Evolutionary conservation across 768 basidiomycete genomes (phyloP).

Genomic region (Boletus tylopilopsis): DNA sequence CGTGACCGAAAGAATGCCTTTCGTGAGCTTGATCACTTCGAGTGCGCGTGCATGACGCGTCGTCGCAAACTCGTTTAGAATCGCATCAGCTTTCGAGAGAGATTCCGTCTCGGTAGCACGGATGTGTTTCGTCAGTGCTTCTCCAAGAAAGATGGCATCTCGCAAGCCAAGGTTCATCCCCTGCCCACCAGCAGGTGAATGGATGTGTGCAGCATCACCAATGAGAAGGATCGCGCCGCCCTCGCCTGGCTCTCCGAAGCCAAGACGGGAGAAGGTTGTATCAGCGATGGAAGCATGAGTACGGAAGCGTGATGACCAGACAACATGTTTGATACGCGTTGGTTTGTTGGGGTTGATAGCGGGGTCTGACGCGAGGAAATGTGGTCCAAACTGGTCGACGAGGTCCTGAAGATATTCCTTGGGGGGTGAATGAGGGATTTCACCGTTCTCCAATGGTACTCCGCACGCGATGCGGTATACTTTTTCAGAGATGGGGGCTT

Average conservation of each 20-base stretch:
- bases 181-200: conserved; percentile 53
- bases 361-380: conserved; percentile 32
- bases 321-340: conserved; percentile 32
- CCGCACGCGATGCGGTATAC: conserved; percentile 41
- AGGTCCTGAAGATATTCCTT: conserved; percentile 42
- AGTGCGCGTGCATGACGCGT: conserved; percentile 39
- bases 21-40: conserved; percentile 39
- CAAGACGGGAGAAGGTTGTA: conserved; percentile 32
- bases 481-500: conserved; percentile 2
- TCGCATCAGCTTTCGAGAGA: conserved; percentile 22
- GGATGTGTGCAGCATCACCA: conserved; percentile 52
- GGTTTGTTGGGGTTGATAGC: conserved; percentile 31
- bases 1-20: conserved; percentile 27
- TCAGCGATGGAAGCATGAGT: conserved; percentile 43
- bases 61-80: conserved; percentile 34
- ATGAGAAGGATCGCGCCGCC: conserved; percentile 28
- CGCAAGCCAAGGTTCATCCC: conserved; percentile 61
- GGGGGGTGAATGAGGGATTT: conserved; percentile 37
- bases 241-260: background rate
- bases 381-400: conserved; percentile 40
- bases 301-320: conserved; percentile 48
- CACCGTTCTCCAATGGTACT: conserved; percentile 33
- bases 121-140: conserved; percentile 38
- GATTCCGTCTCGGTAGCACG: conserved; percentile 7
- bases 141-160: conserved; percentile 46